Evolutionary conservation across 768 basidiomycete species (phyloP), one percentile per base, ranked within the genome.

Genomic region (Suillus discolor): DNA sequence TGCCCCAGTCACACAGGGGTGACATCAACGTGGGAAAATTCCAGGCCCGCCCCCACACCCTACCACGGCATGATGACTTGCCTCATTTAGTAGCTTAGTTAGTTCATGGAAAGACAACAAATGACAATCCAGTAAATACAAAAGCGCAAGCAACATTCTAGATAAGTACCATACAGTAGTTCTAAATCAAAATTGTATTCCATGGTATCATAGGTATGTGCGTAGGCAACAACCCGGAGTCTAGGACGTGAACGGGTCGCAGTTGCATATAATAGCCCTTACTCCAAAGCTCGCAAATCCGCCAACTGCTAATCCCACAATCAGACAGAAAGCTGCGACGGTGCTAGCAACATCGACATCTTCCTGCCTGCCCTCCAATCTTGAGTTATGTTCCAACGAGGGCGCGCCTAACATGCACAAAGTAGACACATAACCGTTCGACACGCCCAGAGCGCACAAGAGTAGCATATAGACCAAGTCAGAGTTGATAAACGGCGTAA

Each of bases 261-360:
- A 93, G 42, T 79, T 72, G 76, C 90, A 94, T 7, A 92, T 82
- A 8, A 83, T 79, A 8, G 82, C 85, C 69, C 88, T 82, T 12
- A 96, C 92, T 3, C 82, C 91, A 75, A 97, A 97, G 76, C 94
- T 96, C 34, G 82, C 80, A 57, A 93, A 73, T 72, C 94, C 94
- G 3, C 96, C 96, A 1, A 86, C 59, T 16, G 85, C 86, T 62
- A 97, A 79, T 6, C 94, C 94, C 6, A 86, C 89, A 2, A 92
- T 89, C 4, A 94, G 74, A 67, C 85, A 92, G 78, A 96, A 95
- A 69, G 85, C 89, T 6, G 87, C 87, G 15, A 97, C 82, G 0
- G 91, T 92, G 6, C 94, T 94, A 5, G 93, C 93, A 13, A 91
- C 82, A 71, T 96, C 94, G 28, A 95, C 90, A 71, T 96, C 92